Base-by-base conservation (phyloP, 2,329 filamentous ascomycete species). In the Pestalotiopsis sp. region DNA sequence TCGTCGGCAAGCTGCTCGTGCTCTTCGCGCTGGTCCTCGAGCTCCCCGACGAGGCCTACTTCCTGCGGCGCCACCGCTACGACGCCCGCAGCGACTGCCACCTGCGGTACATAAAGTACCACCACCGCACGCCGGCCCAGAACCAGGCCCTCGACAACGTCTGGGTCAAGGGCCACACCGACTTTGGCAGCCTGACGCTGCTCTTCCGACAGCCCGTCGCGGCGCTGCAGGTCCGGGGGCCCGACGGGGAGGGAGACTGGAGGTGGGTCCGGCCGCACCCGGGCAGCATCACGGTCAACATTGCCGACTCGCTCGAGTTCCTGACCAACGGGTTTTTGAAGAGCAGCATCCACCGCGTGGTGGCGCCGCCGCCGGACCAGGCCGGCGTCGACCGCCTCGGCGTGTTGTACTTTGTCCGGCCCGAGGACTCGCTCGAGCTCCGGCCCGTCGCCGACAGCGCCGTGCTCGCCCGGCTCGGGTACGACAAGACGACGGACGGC, bases 251-350 rank as follows among this genome's bases (percentile, higher is more conserved):
- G 3, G 78, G 78, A 3, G 70, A 77, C 20, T 83, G 79, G 75
- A 78, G 79, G 56, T 79, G 82, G 78, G 84, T 87, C 3, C 78
- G 78, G 62, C 83, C 84, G 0, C 79, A 83, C 61, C 79, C 82
- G 13, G 83, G 81, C 0, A 85, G 81, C n/a, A 86, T 88, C 66
- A 85, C 83, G 0, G 84, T 87, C 68, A 88, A 87, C 70, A 81
- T 84, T 0, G 85, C 83, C 13, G 85, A 87, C 75, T 80, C 82
- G 3, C 76, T 87, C 66, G 80, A 84, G 17, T 84, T 85, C 52
- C 77, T 86, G 41, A 85, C 84, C 4, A 77, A 80, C 49, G 82
- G 84, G 1, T 83, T 84, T 69, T 71, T 84, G 2, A 83, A 82
- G 75, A 82, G 80, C 69, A 82, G 80, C 67, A 79, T 83, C 25